A percentile compares a stretch with the other conserved stretches of the same genome.
These are phyloP conservation scores for Colletotrichum limetticola DNA, from an alignment of 2,329 filamentous ascomycete genomes.

Conservation along the genomic window DNA sequence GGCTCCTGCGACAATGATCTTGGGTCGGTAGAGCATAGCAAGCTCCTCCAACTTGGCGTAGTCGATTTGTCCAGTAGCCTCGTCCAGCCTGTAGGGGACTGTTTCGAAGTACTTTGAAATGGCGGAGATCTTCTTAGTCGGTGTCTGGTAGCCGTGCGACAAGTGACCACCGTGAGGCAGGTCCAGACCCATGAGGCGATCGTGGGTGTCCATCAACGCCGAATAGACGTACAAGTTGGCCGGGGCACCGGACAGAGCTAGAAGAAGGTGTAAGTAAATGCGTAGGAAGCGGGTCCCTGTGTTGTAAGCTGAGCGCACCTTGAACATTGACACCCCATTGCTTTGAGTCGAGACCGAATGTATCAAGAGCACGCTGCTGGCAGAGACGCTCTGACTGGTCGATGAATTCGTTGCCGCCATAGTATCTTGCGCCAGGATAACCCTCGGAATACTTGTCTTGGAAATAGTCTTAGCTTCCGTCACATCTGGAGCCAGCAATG, in stretches of 20 bases:
- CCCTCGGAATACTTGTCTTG: constrained; percentile 98
- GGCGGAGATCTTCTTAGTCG: constrained; percentile 94
- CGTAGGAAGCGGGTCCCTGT: neutral
- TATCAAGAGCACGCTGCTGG: constrained; percentile 88
- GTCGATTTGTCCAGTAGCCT: constrained; percentile 92
- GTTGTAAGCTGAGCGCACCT: neutral
- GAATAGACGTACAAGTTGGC: constrained; percentile 95
- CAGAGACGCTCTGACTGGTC: constrained; percentile 90
- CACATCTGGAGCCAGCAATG: neutral
- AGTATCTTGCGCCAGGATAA: constrained; percentile 95
- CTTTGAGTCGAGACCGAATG: constrained; percentile 84
- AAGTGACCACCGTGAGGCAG: constrained; percentile 96
- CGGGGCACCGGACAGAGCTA: constrained; percentile 79
- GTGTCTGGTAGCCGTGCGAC: constrained; percentile 97
- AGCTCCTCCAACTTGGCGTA: constrained; percentile 91
- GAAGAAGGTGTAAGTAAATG: constrained; percentile 16
- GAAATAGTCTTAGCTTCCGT: constrained; percentile 44
- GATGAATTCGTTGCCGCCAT: constrained; percentile 96
- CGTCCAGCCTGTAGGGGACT: constrained; percentile 91
- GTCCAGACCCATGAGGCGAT: constrained; percentile 96
- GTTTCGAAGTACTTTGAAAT: constrained; percentile 99
- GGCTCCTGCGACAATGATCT: constrained; percentile 93
- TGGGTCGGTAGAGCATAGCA: constrained; percentile 90
- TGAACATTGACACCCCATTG: constrained; percentile 99
- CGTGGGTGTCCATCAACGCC: constrained; percentile 90